phyloP scores from a whole-genome alignment of 441 rosid species.

The Capsella rubella region DNA sequence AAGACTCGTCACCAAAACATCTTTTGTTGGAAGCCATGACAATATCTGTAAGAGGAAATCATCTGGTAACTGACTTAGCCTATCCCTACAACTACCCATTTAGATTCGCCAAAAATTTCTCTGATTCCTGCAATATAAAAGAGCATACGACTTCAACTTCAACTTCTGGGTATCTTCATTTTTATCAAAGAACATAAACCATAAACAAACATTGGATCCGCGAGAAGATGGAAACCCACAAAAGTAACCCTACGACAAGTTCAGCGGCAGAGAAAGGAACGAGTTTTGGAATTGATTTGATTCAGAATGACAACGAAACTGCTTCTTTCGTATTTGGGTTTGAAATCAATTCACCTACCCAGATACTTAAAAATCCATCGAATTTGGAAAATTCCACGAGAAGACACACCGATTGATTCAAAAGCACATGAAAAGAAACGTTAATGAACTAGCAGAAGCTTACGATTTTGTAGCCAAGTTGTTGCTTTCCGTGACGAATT shows the following conservation, averaged over 20 bases:
- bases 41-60: constrained; percentile 41
- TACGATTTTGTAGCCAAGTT: constrained; percentile 14
- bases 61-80: constrained; percentile 40
- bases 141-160: neutral
- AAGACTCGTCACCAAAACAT: constrained; percentile 34
- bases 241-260: neutral
- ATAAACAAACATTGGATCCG: neutral
- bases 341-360: neutral
- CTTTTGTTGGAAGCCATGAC: constrained; percentile 39
- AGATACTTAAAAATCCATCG: neutral
- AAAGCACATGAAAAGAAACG: constrained; percentile 3
- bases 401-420: neutral
- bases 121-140: constrained; percentile 2
- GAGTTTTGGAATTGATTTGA: neutral
- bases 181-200: neutral
- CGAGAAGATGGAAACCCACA: neutral
- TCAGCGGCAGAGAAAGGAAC: neutral
- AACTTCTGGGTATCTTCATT: neutral
- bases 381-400: neutral
- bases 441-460: neutral
- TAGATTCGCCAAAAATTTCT: neutral
- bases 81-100: constrained; percentile 35
- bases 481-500: constrained; percentile 15
- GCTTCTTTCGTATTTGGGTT: constrained; percentile 6
- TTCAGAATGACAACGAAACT: neutral